Evolutionary conservation across 164 flowering plant genomes (phyloP).

Genomic region (Santalum album): DNA sequence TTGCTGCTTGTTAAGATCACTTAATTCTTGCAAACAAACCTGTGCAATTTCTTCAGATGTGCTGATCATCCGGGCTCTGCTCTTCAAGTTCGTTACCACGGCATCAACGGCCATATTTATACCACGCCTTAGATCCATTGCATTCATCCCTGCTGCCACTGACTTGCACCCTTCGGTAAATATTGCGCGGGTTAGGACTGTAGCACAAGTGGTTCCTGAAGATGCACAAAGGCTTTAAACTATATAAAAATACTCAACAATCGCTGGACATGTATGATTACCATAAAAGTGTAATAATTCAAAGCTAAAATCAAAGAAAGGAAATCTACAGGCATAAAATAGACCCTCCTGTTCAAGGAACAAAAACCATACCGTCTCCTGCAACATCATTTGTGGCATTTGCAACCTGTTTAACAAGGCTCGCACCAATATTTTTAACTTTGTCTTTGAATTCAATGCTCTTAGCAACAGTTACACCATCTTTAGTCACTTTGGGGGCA

Average conservation of each 20-base stretch:
- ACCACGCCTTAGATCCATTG: conserved; percentile 92
- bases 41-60: conserved; percentile 10
- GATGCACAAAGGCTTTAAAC: too few relatives aligned
- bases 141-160: conserved; percentile 98
- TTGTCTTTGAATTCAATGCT: conserved; percentile 24
- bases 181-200: conserved; percentile 84
- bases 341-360: neutral
- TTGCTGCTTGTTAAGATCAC: too few relatives aligned
- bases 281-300: too few relatives aligned
- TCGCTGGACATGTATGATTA: too few relatives aligned
- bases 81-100: conserved; percentile 79
- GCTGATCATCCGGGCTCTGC: conserved; percentile 70
- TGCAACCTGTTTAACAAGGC: conserved; percentile 27
- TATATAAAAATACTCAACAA: too few relatives aligned
- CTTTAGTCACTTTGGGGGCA: conserved; percentile 27
- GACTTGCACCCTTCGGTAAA: conserved; percentile 94
- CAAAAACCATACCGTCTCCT: conserved; percentile 4
- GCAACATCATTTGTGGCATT: conserved; percentile 19
- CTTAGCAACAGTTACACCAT: conserved; percentile 28
- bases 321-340: too few relatives aligned
- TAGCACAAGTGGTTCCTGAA: conserved; percentile 91
- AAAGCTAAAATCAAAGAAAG: too few relatives aligned
- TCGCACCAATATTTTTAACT: conserved; percentile 25
- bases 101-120: conserved; percentile 91
- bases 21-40: neutral